phyloP scores from a whole-genome alignment of 2,329 filamentous ascomycete species.

The Biscogniauxia marginata region DNA sequence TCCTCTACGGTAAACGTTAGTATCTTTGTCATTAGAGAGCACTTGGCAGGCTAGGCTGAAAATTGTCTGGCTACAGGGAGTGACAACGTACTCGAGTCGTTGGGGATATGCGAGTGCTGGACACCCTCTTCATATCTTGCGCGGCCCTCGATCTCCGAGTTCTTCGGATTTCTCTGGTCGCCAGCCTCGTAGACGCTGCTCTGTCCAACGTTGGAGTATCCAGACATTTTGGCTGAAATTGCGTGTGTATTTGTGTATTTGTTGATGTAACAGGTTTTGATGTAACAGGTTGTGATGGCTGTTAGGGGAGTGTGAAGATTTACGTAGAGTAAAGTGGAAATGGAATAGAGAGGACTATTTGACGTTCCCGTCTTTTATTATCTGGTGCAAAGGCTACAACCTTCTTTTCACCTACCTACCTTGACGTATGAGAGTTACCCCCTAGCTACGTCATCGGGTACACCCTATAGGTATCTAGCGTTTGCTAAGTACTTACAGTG shows the following conservation, averaged over 20 bases:
- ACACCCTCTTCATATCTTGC: slow-evolving; percentile 71
- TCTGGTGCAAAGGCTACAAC: background rate
- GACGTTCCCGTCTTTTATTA: background rate
- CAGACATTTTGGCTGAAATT: slow-evolving; percentile 31
- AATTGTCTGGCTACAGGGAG: background rate
- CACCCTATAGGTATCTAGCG: slow-evolving; percentile 1
- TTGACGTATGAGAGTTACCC: background rate
- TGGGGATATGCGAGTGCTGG: slow-evolving; percentile 63
- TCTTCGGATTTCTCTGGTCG: slow-evolving; percentile 68
- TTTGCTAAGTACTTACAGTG: background rate
- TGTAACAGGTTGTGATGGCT: background rate
- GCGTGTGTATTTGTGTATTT: background rate
- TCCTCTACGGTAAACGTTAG: slow-evolving; percentile 53
- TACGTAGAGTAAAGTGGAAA: background rate
- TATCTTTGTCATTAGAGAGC: background rate
- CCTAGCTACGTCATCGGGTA: slow-evolving; percentile 21
- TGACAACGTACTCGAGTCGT: slow-evolving; percentile 67
- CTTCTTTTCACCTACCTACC: slow-evolving; percentile 11
- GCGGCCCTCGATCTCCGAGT: slow-evolving; percentile 49
- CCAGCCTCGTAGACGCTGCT: slow-evolving; percentile 68
- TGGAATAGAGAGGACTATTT: background rate
- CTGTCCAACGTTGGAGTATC: slow-evolving; percentile 65
- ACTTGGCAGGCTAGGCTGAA: no score
- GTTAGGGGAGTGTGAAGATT: no score
- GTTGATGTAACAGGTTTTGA: background rate